Evolutionary conservation across 2,329 filamentous ascomycete genomes (phyloP), one percentile per base, ranked within the genome.

Genomic region (Arthrobotrys megalospora): DNA sequence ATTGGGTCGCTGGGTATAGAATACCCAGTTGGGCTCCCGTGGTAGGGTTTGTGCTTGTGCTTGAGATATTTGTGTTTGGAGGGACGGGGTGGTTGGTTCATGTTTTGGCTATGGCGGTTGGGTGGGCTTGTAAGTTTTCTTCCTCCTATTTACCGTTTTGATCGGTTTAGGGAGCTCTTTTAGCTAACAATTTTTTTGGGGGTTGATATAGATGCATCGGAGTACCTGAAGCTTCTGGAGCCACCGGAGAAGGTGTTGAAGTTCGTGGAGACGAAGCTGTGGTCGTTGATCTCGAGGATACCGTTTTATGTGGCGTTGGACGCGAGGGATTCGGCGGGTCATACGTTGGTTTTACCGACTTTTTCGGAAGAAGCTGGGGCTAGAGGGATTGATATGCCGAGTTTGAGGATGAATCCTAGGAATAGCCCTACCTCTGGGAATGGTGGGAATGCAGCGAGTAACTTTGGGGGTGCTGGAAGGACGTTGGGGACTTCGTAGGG

Each of bases 11-110:
- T n/a, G 87, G 87, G 36, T 87, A 88, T 82, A 88, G 92, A 81
- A 93, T 99, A 73, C 95, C 96, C 1, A 98, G 94, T 0, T 98
- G 95, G 94, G 92, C 91, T 6, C 93, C 92, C 1, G 96, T 79
- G 24, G 43, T 79, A 3, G 85, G 98, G n/a, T 86, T 93, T 63
- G 86, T 93, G 82, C 89, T 92, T 62, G 85, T 97, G 43, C 87
- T 95, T 12, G 89, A 93, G 41, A 90, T 90, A 68, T 91, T 93
- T 32, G 86, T 99, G 64, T 86, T 97, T 3, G 93, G 94, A 0
- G 89, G 91, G 80, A 93, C 93, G 1, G 96, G 93, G 83, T 88
- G 97, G 66, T 85, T 97, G 14, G 95, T 96, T 1, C 96, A 98
- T 84, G 83, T 97, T 1, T 95, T 92, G 82, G 94, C 93, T 58